Base-by-base conservation (phyloP, 371 early-diverging fungal species). In the Haplosporangium sp. region DNA sequence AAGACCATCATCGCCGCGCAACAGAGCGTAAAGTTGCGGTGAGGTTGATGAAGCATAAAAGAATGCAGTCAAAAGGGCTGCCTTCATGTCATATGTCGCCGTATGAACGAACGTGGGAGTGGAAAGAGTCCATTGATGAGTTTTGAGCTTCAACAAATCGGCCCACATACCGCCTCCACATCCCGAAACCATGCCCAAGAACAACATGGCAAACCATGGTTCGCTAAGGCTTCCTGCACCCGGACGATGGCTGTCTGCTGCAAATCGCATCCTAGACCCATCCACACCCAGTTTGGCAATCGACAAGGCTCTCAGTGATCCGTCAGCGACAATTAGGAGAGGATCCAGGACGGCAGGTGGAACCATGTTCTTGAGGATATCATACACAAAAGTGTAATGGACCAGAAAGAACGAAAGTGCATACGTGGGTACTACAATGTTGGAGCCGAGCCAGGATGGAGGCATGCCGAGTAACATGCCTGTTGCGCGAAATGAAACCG, bases 161-260 rank as follows among this genome's bases (percentile, higher is more conserved):
- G 83, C 84, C 86, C 85, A 87, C 61, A 87, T 69, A 6, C 86
- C 86, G 42, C 89, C 87, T 50, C 89, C 89, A 42, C 85, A 84
- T 4, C 89, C 89, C 18, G 83, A 76, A 41, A 89, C 70, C 14
- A 84, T 84, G 12, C 89, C 89, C 62, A 86, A 80, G 3, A 87
- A 47, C 20, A 87, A 56, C 68, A 86, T 85, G 42, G 89, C 89
- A 20, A 86, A 83, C 72, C 79, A 79, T 14, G 79, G 79, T 40
- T 79, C 79, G 40, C 10, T 52, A 11, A 62, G 5, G 8, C 50
- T 47, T 20, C 69, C 65, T 4, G 52, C 54, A 9, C 69, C 61
- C 18, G 56, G 53, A n/a, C 56, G 57, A 41, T 76, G 77, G 7
- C 60, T 70, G 41, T 72, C 85, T 5, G 83, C 82, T 13, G 83